A percentile compares a stretch with the other conserved stretches of the same genome.
Conservation (phyloP, 2,329 filamentous ascomycete genomes). For the Leptographium radiaticola region DNA sequence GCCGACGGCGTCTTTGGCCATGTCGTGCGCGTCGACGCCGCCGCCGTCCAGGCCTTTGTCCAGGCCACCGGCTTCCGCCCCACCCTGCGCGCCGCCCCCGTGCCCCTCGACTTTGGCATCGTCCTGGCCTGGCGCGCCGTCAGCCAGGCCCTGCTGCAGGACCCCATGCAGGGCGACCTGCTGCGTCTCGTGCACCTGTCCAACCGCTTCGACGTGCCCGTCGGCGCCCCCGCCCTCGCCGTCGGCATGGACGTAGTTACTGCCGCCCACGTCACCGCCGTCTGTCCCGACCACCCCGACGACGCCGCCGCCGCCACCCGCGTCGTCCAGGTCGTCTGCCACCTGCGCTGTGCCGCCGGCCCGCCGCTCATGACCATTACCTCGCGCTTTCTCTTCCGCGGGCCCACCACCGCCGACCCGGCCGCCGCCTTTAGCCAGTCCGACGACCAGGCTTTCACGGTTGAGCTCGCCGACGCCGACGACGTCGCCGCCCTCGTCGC, state of each 20-base stretch:
- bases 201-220: conserved; percentile 96
- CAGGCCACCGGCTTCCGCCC: conserved; percentile 62
- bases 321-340: no score
- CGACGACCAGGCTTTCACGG: conserved; percentile 73
- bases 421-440: no score
- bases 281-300: conserved; percentile 54
- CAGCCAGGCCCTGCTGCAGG: conserved; percentile 97
- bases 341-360: no score
- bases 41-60: conserved; percentile 88
- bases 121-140: conserved; percentile 98
- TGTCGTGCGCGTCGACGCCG: conserved; percentile 74
- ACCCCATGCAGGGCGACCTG: conserved; percentile 88
- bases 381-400: conserved; percentile 94
- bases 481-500: no score
- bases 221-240: conserved; percentile 85
- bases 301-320: no score
- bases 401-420: conserved; percentile 19
- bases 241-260: conserved; percentile 90
- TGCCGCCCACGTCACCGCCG: conserved; percentile 89
- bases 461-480: conserved; percentile 20
- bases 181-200: conserved; percentile 94
- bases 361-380: conserved; percentile 90
- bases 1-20: no score
- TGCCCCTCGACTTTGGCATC: conserved; percentile 97
- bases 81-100: conserved; percentile 93